Evolutionary conservation across 139 green algal species (phyloP).

Genomic region (Volvox africanus): DNA sequence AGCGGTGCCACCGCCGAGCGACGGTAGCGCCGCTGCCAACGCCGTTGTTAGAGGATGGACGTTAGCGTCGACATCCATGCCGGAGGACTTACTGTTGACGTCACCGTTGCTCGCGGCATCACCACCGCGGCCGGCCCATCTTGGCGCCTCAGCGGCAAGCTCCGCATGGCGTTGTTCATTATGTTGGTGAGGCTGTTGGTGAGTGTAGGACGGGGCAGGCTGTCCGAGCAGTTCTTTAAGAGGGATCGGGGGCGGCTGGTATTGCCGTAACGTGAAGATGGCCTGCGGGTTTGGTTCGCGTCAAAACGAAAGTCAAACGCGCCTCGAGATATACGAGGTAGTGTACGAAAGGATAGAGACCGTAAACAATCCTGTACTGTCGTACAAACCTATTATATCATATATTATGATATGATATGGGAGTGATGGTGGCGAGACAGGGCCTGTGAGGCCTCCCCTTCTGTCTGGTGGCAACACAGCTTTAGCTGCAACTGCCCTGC

Average conservation of each 20-base stretch:
- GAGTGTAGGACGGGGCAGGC: neutral
- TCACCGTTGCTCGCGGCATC: neutral
- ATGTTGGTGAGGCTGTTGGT: neutral
- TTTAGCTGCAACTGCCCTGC: too few species aligned
- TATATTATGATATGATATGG: too few species aligned
- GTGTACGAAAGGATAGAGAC: too few species aligned
- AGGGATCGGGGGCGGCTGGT: conserved; percentile 4
- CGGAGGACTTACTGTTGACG: neutral
- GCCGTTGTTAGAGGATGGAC: neutral
- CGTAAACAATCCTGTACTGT: too few species aligned
- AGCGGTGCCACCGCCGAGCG: neutral
- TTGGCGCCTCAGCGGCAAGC: too few species aligned
- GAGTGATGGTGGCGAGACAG: too few species aligned
- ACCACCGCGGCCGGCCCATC: neutral
- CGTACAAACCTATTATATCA: too few species aligned
- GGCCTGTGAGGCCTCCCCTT: too few species aligned
- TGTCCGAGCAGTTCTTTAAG: conserved; percentile 3
- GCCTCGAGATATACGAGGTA: too few species aligned
- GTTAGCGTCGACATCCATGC: neutral
- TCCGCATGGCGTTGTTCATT: neutral
- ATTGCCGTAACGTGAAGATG: conserved; percentile 20
- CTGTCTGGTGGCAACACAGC: too few species aligned
- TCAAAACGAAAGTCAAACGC: neutral
- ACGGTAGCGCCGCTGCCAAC: neutral
- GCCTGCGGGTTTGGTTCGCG: neutral